Evolutionary conservation across 805 yeast species (phyloP).

Genomic region (Zygoascus flipseniorum): DNA sequence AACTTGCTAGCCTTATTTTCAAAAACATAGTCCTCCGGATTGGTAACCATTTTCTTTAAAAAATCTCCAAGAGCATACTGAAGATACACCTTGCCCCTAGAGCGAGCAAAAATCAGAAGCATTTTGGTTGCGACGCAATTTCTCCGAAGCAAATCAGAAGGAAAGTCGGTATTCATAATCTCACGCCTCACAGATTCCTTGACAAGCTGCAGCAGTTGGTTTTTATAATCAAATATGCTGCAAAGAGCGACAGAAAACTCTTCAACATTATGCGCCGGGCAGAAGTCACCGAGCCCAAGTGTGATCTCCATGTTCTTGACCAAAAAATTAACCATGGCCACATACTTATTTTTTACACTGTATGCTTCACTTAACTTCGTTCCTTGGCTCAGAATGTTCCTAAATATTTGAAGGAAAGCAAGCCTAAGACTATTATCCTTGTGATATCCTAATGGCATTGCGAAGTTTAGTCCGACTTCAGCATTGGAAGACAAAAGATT

Average conservation of each 20-base stretch:
- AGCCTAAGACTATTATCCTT: constrained; percentile 54
- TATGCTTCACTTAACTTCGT: constrained; percentile 23
- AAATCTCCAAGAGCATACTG: constrained; percentile 45
- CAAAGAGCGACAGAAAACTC: constrained; percentile 59
- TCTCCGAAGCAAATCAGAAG: constrained; percentile 68
- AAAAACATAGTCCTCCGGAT: constrained; percentile 39
- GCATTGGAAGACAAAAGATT: constrained; percentile 65
- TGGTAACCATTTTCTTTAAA: constrained; percentile 41
- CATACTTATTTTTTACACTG: constrained; percentile 14
- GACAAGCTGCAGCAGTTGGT: constrained; percentile 33
- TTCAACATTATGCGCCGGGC: constrained; percentile 64
- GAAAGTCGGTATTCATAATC: constrained; percentile 48
- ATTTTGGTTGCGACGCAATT: constrained; percentile 77
- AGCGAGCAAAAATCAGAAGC: constrained; percentile 59
- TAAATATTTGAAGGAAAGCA: constrained; percentile 70
- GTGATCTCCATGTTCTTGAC: constrained; percentile 29
- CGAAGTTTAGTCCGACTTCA: constrained; percentile 67
- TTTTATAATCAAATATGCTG: constrained; percentile 41
- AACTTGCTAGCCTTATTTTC: constrained; percentile 36
- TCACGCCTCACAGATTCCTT: constrained; percentile 52
- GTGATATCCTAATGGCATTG: constrained; percentile 72
- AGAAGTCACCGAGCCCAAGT: constrained; percentile 47
- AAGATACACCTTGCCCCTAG: constrained; percentile 57
- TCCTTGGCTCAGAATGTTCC: constrained; percentile 43
- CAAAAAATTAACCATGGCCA: constrained; percentile 18